Conservation (phyloP, 305 asterid genomes). For the Solanum chacoense region DNA sequence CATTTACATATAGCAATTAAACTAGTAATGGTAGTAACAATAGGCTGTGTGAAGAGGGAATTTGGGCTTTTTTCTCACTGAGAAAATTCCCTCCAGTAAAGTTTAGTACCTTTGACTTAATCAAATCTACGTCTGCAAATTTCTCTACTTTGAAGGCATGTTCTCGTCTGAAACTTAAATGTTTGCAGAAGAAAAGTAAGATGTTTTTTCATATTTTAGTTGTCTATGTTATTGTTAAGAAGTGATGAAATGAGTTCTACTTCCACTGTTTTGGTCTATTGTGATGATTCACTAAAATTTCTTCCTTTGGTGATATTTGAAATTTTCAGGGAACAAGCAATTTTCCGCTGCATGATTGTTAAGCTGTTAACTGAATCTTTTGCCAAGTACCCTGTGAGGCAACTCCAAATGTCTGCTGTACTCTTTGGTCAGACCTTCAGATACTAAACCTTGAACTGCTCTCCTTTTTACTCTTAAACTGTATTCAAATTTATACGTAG, state of each 20-base stretch:
- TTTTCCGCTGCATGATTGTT: not conserved
- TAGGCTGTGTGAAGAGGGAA: too few relatives aligned
- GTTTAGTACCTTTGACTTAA: not conserved
- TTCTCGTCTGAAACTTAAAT: not conserved
- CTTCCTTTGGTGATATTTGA: not conserved
- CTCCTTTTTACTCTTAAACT: not conserved
- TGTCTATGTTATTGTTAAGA: not conserved
- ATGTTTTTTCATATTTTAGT: not conserved
- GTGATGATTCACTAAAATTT: not conserved
- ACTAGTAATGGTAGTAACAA: too few relatives aligned
- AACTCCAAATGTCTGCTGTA: slow-evolving; percentile 71
- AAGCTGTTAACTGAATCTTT: not conserved
- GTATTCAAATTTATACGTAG: not conserved
- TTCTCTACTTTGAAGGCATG: not conserved
- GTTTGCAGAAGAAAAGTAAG: not conserved
- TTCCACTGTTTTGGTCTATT: not conserved
- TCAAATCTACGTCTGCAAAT: not conserved
- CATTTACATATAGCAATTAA: not conserved
- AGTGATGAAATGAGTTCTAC: not conserved
- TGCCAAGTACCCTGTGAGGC: slow-evolving; percentile 14
- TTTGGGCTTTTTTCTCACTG: not conserved
- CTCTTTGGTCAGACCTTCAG: slow-evolving; percentile 59
- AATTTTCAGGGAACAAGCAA: not conserved
- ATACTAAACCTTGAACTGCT: not conserved
- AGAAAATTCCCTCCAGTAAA: not conserved